These are phyloP conservation scores for Mycena amicta DNA, from an alignment of 768 basidiomycete species.

Conservation along the genomic window DNA sequence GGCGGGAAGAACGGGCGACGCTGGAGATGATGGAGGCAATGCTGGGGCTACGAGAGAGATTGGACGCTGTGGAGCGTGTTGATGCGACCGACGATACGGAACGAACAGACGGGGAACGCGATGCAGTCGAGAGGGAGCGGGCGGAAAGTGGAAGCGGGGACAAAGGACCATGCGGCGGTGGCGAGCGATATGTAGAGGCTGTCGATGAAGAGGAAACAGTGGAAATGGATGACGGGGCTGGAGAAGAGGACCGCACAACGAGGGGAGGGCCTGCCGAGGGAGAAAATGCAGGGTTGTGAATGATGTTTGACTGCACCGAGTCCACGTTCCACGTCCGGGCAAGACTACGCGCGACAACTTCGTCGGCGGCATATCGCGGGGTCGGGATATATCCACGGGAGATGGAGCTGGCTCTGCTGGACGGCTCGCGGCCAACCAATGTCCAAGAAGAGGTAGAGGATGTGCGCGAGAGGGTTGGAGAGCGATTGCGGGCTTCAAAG, in stretches of 20 bases:
- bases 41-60: background rate
- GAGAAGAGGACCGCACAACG: conserved; percentile 6
- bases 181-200: background rate
- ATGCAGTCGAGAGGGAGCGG: background rate
- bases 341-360: conserved; percentile 14
- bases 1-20: conserved; percentile 12
- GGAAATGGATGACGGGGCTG: conserved; percentile 1
- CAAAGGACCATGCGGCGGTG: background rate
- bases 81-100: conserved; percentile 1
- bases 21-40: conserved; percentile 6
- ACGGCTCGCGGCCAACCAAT: conserved; percentile 1
- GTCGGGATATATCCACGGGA: background rate
- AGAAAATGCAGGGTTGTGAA: conserved; percentile 1
- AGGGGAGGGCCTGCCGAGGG: conserved; percentile 7
- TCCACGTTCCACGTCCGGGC: conserved; percentile 5
- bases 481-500: background rate
- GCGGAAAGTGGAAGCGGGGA: background rate
- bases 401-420: conserved; percentile 7
- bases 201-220: conserved; percentile 3
- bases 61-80: background rate
- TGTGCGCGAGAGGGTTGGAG: conserved; percentile 9
- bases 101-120: background rate
- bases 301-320: conserved; percentile 5
- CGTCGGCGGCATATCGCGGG: conserved; percentile 20
- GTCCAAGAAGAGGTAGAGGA: conserved; percentile 6